phyloP scores from a whole-genome alignment of 495 filamentous ascomycete species.

The Xanthoparmelia taractica region DNA sequence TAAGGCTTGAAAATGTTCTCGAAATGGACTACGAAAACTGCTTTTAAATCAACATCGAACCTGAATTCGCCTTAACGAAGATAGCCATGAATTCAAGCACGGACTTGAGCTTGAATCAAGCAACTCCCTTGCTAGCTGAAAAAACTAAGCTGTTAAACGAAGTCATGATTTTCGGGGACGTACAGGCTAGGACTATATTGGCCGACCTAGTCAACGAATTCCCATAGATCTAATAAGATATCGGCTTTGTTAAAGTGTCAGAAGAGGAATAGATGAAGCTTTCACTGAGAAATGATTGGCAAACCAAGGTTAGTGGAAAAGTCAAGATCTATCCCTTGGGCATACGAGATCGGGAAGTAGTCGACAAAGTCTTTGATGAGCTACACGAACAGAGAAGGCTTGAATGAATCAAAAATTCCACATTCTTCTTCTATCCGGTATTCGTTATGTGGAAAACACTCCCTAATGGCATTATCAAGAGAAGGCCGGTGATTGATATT shows the following conservation, averaged over 20 bases:
- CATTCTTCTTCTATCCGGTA: not conserved
- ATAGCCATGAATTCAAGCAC: no score
- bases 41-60: no score
- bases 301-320: not conserved
- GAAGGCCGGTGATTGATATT: not conserved
- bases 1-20: not conserved
- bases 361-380: not conserved
- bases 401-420: not conserved
- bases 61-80: no score
- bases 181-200: no score
- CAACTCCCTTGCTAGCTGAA: no score
- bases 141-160: no score
- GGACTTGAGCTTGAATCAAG: no score
- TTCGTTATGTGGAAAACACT: no score
- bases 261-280: constrained; percentile 12
- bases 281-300: not conserved
- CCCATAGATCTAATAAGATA: not conserved
- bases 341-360: not conserved
- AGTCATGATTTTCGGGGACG: no score
- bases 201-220: not conserved
- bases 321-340: not conserved
- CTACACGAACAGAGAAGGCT: not conserved
- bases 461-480: not conserved
- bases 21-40: no score
- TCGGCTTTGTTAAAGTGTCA: not conserved